Evolutionary conservation across 169 alveolate genomes (phyloP), one percentile per base, ranked within the genome.

Genomic region (Eimeria necatrix): DNA sequence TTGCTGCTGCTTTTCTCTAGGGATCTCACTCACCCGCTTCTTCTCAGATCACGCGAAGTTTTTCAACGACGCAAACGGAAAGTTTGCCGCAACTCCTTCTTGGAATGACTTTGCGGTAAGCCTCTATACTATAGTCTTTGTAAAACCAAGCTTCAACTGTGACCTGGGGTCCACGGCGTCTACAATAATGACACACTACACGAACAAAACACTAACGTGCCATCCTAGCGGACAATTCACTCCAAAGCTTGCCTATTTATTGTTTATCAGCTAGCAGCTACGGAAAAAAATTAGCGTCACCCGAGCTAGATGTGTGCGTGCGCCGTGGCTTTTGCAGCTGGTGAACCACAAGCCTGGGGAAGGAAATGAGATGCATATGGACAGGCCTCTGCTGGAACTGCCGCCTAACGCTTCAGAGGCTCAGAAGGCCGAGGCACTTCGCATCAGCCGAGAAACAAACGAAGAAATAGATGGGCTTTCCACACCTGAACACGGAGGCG

Each of bases 21-120:
- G 88, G 18, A 78, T 78, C 12, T 78, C 88, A 48, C 68, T 78
- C 49, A 4, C 88, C 26, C 88, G 61, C 32, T 78, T 78, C 46
- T 78, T 78, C 46, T 22, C 18, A n/a, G 59, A 20, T 1, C 88
- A 78, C 18, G 64, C 88, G 10, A 51, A 49, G 4, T 78, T 78
- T n/a, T 78, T 78, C 70, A 51, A 78, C 48, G 88, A 78, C 48
- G 70, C 16, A n/a, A 46, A 48, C 6, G 88, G 88, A 4, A 78
- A 51, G 4, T 78, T 78, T 49, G 61, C 70, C 8, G 88, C 88
- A 0, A 20, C 88, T 4, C 88, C 88, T n/a, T 78, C 88, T 24
- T 78, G 88, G 88, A 61, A 78, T 12, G 88, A 5, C 4, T 78
- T 78, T 53, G 88, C 88, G 68, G 88, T 78, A 46, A 51, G 88